phyloP scores from a whole-genome alignment of 495 filamentous ascomycete genomes.

The Terfezia boudieri region DNA sequence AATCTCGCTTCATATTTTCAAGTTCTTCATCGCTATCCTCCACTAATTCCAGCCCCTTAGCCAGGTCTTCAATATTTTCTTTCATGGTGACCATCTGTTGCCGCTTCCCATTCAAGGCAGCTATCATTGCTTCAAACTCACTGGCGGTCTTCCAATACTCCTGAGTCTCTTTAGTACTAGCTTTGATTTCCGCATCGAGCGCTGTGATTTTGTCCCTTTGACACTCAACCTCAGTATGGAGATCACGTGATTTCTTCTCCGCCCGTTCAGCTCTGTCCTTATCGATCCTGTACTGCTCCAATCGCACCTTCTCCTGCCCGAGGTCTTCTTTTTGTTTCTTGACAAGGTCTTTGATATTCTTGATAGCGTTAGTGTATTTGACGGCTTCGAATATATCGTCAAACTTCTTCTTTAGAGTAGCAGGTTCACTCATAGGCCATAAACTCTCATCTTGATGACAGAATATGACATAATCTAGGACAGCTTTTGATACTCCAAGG shows the following conservation, averaged over 20 bases:
- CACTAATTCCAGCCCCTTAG: constrained; percentile 48
- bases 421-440: constrained; percentile 90
- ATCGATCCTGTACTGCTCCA: constrained; percentile 55
- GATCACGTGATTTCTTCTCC: constrained; percentile 36
- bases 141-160: constrained; percentile 38
- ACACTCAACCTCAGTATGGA: constrained; percentile 52
- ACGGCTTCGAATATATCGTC: constrained; percentile 94
- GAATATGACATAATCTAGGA: constrained; percentile 88
- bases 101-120: constrained; percentile 51
- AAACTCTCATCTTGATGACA: constrained; percentile 96
- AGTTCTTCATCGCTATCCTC: constrained; percentile 53
- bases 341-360: constrained; percentile 66
- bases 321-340: constrained; percentile 66
- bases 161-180: constrained; percentile 17
- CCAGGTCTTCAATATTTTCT: constrained; percentile 26
- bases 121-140: constrained; percentile 39
- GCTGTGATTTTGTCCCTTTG: constrained; percentile 34
- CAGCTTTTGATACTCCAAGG: constrained; percentile 71
- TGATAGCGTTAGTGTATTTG: constrained; percentile 93
- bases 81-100: constrained; percentile 41
- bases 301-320: constrained; percentile 41
- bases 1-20: constrained; percentile 52
- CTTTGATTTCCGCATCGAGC: constrained; percentile 32
- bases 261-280: constrained; percentile 65
- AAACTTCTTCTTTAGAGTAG: constrained; percentile 68